These are phyloP conservation scores for Mortierella sp. DNA, from an alignment of 371 early-diverging fungal genomes.

Conservation along the genomic window DNA sequence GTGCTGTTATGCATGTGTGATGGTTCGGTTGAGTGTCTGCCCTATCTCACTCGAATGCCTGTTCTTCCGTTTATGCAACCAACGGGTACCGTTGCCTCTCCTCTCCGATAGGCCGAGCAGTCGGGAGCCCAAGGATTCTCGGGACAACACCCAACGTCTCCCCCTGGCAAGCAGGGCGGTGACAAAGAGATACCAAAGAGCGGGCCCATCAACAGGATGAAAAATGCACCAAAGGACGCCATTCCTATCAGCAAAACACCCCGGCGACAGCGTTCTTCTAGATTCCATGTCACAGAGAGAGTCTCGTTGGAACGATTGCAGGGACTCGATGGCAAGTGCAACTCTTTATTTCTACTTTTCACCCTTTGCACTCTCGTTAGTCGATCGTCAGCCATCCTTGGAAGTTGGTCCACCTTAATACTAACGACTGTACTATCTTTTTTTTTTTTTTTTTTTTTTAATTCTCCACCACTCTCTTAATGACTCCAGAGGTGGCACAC, in stretches of 20 bases:
- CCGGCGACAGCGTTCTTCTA: slow-evolving; percentile 85
- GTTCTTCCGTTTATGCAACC: not conserved
- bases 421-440: not conserved
- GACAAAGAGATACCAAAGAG: slow-evolving; percentile 76
- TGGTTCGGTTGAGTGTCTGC: not conserved
- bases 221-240: slow-evolving; percentile 84
- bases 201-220: slow-evolving; percentile 81
- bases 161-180: slow-evolving; percentile 36
- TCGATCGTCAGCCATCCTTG: not conserved
- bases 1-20: not conserved
- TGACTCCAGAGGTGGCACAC: slow-evolving; percentile 73
- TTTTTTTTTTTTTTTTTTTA: slow-evolving; percentile 7
- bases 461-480: not conserved
- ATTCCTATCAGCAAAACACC: slow-evolving; percentile 85
- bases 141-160: slow-evolving; percentile 23
- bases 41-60: not conserved
- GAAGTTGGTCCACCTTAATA: not conserved
- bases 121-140: not conserved
- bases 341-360: not conserved
- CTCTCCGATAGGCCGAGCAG: too few species aligned
- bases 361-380: slow-evolving; percentile 5
- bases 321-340: slow-evolving; percentile 75
- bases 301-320: slow-evolving; percentile 83
- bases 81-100: not conserved
- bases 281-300: slow-evolving; percentile 82